These are phyloP conservation scores for Aspergillus brunneoviolaceus DNA, from an alignment of 2,329 filamentous ascomycete species.

Conservation along the genomic window DNA sequence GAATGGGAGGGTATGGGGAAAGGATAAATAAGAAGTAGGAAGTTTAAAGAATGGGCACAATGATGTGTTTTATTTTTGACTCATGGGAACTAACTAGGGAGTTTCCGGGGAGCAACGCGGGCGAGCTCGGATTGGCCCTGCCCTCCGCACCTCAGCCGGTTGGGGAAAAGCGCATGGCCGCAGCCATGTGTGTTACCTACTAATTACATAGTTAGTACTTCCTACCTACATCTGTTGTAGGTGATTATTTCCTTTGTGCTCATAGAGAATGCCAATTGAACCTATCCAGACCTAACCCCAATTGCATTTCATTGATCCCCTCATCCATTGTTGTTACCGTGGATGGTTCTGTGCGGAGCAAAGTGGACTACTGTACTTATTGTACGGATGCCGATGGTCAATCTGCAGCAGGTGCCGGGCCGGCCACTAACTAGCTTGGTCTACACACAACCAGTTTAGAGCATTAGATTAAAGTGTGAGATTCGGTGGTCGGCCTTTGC, in stretches of 20 bases:
- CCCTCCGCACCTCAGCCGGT: slow-evolving; percentile 13
- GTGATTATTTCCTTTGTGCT: too few species aligned
- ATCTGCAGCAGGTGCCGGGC: neutral
- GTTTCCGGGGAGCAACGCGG: slow-evolving; percentile 18
- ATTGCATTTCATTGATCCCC: too few species aligned
- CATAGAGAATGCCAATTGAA: too few species aligned
- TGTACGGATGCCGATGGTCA: neutral
- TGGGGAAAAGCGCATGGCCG: neutral
- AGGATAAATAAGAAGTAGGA: slow-evolving; percentile 9
- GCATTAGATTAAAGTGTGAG: neutral
- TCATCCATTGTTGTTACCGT: too few species aligned
- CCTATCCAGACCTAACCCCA: too few species aligned
- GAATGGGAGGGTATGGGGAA: neutral
- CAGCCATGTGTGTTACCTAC: neutral
- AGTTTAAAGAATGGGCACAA: slow-evolving; percentile 9
- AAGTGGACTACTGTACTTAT: neutral
- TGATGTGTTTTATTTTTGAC: slow-evolving; percentile 21
- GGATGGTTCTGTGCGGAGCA: neutral
- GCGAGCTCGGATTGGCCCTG: slow-evolving; percentile 12
- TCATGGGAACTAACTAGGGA: slow-evolving; percentile 23
- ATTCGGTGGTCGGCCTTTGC: neutral
- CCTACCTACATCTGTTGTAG: too few species aligned
- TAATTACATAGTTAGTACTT: too few species aligned
- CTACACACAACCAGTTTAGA: neutral
- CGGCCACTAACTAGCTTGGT: neutral